These are phyloP conservation scores for Puccinia coronata DNA, from an alignment of 1,284 basidiomycete species.

Conservation along the genomic window DNA sequence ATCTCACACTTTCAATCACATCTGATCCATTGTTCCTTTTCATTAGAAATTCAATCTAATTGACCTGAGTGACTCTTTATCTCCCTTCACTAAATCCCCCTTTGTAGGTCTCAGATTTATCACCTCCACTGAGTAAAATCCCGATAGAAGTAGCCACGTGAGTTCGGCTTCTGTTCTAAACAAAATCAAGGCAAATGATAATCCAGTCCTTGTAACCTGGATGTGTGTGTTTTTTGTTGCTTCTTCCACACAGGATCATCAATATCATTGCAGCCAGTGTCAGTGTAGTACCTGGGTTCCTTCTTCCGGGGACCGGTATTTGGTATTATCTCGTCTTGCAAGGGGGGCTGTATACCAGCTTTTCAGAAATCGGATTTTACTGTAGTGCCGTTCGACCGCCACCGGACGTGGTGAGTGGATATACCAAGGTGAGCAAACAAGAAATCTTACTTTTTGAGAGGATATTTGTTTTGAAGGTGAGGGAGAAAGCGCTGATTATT, in stretches of 20 bases:
- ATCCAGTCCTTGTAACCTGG: too few relatives aligned
- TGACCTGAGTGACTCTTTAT: too few relatives aligned
- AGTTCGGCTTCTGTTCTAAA: background rate
- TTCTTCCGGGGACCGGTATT: slow-evolving; percentile 39
- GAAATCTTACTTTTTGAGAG: background rate
- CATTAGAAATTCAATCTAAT: too few relatives aligned
- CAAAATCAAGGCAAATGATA: too few relatives aligned
- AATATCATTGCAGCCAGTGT: slow-evolving; percentile 39
- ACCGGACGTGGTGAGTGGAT: slow-evolving; percentile 48
- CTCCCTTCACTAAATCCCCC: too few relatives aligned
- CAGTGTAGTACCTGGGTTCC: slow-evolving; percentile 39
- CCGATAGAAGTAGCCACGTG: slow-evolving; percentile 41
- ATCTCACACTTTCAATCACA: too few relatives aligned
- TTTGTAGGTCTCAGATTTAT: slow-evolving; percentile 36
- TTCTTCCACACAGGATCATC: background rate
- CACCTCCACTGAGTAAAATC: slow-evolving; percentile 20
- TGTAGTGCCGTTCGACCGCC: slow-evolving; percentile 32
- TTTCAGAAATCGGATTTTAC: slow-evolving; percentile 47
- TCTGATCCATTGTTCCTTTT: too few relatives aligned
- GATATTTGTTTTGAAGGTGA: too few relatives aligned
- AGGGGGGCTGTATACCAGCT: slow-evolving; percentile 38
- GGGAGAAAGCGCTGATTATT: background rate
- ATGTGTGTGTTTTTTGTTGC: background rate
- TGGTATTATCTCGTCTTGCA: slow-evolving; percentile 47
- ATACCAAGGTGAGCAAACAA: slow-evolving; percentile 38